Base-by-base conservation (phyloP, 192 early-diverging fungal species). In the Phycomyces blakesleeanus region DNA sequence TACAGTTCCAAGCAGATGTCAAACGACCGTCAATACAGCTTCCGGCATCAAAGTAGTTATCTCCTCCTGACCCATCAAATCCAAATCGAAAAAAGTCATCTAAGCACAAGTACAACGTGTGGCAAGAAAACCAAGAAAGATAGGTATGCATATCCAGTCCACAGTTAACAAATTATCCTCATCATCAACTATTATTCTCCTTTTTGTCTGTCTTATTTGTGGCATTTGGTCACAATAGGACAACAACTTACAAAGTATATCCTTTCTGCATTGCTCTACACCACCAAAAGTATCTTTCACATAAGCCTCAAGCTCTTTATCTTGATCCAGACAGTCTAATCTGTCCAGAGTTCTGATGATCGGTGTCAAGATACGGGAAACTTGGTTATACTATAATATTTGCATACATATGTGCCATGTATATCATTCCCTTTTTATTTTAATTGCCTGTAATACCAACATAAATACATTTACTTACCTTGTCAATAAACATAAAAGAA, bases 401-500 rank as follows among this genome's bases (percentile, higher is more conserved):
- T 15, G 2, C 29, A 34, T 34, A n/a, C n/a, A n/a, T n/a, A n/a
- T n/a, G n/a, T n/a, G n/a, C n/a, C n/a, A n/a, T n/a, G n/a, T n/a
- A n/a, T n/a, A n/a, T n/a, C n/a, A n/a, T n/a, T n/a, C n/a, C n/a
- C n/a, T n/a, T n/a, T n/a, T n/a, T n/a, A n/a, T n/a, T n/a, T n/a
- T n/a, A n/a, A n/a, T n/a, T n/a, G n/a, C n/a, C n/a, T n/a, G n/a
- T n/a, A n/a, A 42, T 47, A 47, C 54, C 22, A 9, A 34, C 4
- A 20, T 51, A 51, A 34, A 41, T 16, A 69, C 50, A 47, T 38
- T 51, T 21, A 3, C 26, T 62, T 70, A 69, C 73, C 70, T 94
- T 95, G 85, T 94, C 93, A 60, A 99, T 97, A 63, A 98, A 98
- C 88, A 96, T 89, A 34, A 99, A 85, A 5, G 97, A 91, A 63